Percentiles rank a stretch among this genome's conserved stretches.
Conservation (phyloP, 2,329 filamentous ascomycete genomes). For the Colletotrichum incanum region DNA sequence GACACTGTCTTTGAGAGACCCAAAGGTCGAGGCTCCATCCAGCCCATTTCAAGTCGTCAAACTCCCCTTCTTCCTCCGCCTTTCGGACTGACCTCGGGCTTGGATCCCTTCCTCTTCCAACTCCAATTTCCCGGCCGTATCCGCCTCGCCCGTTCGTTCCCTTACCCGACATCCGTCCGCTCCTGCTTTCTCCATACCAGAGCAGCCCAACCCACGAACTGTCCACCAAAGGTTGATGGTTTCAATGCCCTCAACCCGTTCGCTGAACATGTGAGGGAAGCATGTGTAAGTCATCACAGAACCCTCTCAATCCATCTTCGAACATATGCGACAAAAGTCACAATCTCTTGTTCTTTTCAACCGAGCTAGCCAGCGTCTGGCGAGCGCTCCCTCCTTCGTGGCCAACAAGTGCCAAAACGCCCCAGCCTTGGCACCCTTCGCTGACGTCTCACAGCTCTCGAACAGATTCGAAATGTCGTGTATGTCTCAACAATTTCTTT, state of each 20-base stretch:
- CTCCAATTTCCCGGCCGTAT: conserved; percentile 17
- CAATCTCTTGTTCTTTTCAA: background rate
- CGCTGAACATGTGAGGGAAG: conserved; percentile 59
- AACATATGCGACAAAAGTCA: background rate
- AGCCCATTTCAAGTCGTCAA: conserved; percentile 7
- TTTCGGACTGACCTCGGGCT: conserved; percentile 6
- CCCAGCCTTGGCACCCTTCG: conserved; percentile 54
- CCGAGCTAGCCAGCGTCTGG: conserved; percentile 4
- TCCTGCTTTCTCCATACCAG: conserved; percentile 1
- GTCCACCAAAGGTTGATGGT: conserved; percentile 38
- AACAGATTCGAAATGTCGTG: conserved; percentile 67
- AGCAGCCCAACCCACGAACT: conserved; percentile 18
- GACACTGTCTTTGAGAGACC: background rate
- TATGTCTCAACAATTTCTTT: conserved; percentile 52
- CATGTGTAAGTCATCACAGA: conserved; percentile 57
- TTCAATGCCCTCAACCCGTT: conserved; percentile 44
- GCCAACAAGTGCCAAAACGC: conserved; percentile 49
- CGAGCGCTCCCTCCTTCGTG: conserved; percentile 27
- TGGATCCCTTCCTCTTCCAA: background rate
- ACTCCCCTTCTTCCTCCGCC: background rate
- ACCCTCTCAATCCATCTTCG: background rate
- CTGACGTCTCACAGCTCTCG: conserved; percentile 61
- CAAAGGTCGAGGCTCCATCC: background rate
- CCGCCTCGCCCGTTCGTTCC: conserved; percentile 22
- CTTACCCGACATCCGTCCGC: background rate